Evolutionary conservation across 768 basidiomycete species (phyloP).

Genomic region (Lactarius quietus): DNA sequence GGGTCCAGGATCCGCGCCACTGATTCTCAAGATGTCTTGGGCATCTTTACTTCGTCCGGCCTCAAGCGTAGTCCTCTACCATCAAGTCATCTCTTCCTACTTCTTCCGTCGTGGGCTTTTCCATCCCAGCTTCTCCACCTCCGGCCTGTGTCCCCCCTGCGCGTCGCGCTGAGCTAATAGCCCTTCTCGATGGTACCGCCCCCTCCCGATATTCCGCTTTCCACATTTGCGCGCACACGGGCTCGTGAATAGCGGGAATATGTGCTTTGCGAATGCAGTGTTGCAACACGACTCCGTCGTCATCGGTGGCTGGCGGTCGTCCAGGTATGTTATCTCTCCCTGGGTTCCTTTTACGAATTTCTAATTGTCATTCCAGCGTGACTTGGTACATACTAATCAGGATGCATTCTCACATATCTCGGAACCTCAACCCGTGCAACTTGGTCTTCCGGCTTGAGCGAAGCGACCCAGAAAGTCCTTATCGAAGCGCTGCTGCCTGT

Average conservation of each 20-base stretch:
- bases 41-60: conserved; percentile 62
- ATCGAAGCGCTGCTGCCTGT: conserved; percentile 83
- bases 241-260: conserved; percentile 90
- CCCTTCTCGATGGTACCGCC: conserved; percentile 47
- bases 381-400: conserved; percentile 70
- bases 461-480: conserved; percentile 68
- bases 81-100: conserved; percentile 54
- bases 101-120: conserved; percentile 71
- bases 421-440: conserved; percentile 75
- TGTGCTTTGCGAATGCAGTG: conserved; percentile 97
- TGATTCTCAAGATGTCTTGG: conserved; percentile 59
- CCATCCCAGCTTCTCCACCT: conserved; percentile 51
- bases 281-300: conserved; percentile 86
- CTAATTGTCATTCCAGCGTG: conserved; percentile 43
- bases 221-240: conserved; percentile 65
- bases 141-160: conserved; percentile 31
- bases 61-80: conserved; percentile 37
- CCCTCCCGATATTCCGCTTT: conserved; percentile 26
- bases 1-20: conserved; percentile 21
- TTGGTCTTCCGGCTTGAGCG: conserved; percentile 50
- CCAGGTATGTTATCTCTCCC: conserved; percentile 45
- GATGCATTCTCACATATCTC: conserved; percentile 81
- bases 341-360: neutral
- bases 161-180: conserved; percentile 47
- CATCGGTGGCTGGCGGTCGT: conserved; percentile 94